Base-by-base conservation (phyloP, 176 grass and related monocot species). In the Oropetium thomaeum region DNA sequence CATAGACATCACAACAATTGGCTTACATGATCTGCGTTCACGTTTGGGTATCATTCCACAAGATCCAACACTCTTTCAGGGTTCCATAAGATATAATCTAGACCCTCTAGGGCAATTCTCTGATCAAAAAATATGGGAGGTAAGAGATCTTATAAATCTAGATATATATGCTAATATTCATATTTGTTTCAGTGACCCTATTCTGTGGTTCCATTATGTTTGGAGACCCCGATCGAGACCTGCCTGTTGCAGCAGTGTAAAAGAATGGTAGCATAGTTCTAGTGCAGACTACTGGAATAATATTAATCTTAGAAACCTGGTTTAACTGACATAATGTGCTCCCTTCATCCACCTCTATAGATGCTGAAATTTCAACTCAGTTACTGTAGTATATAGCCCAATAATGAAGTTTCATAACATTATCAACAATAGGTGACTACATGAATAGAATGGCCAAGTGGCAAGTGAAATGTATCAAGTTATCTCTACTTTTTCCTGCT, bases 1-100 rank as follows among this genome's bases (percentile, higher is more conserved):
- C 23, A 0, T 90, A 82, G 87, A 99, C 39, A 92, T 95, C 71
- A 79, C 75, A 9, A 79, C 34, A 32, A 74, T 99, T 63, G 96
- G 96, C 11, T 71, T 99, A 68, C 96, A 95, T 78, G 96, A 99
- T 71, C 58, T 99, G 74, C 88, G 95, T 35, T 92, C 95, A 41
- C 83, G 88, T 6, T 75, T 98, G 71, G 95, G 95, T 64, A 89
- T 98, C 71, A 98, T 98, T 81, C 95, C 95, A 39, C 95, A 98
- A 85, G 95, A 98, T 67, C 91, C 95, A 8, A 98, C 91, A 15
- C 90, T 98, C 25, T 98, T 98, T 81, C 70, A 88, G 67, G 95
- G 95, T 41, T 85, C 88, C 20, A 74, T 98, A 70, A 89, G 91
- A 87, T 92, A 89, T 66, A 98, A 98, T 73, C 80, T 98, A 34